Evolutionary conservation across 805 yeast genomes (phyloP), one percentile per base, ranked within the genome.

Genomic region (Hemisphaericaspora nanyangensis): DNA sequence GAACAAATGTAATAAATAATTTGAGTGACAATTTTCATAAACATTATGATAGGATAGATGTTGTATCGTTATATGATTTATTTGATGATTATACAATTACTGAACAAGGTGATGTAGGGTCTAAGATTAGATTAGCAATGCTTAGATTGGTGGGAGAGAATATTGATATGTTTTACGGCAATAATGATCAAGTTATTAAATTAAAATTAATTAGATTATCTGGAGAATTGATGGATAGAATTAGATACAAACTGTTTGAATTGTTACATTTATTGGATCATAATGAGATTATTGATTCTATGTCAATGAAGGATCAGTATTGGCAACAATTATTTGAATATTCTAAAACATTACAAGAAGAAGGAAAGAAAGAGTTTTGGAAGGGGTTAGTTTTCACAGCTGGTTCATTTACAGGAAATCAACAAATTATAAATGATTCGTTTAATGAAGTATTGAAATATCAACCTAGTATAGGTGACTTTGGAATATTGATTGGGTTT

Each of bases 21-120:
- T 47, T 63, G 7, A 46, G 46, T 35, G 39, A 48, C 3, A 41
- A 43, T 8, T 26, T 39, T 15, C 34, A 48, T 5, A 31, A 34
- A 11, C 25, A 16, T 17, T 7, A 36, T 38, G 2, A 13, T 48
- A 7, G 34, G 29, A 3, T 22, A 12, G 26, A 22, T 22, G 26
- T 22, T 22, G 26, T 8, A 22, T 12, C 11, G 3, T 19, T 59
- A 22, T 31, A 72, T 1, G 47, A 45, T 1, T 73, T 77, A 25
- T 58, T 91, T 11, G 81, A 82, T 45, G 96, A 90, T 50, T 88
- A 89, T 55, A 77, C 95, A 0, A 63, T 75, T 2, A 85, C 91
- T 0, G 77, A 77, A 19, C 84, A 86, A 52, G 98, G 98, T 7
- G 98, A 90, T 61, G 90, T 89, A n/a, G 98, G 98, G 2, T 77